These are phyloP conservation scores for Daldinia concentrica DNA, from an alignment of 495 filamentous ascomycete genomes.

Conservation along the genomic window DNA sequence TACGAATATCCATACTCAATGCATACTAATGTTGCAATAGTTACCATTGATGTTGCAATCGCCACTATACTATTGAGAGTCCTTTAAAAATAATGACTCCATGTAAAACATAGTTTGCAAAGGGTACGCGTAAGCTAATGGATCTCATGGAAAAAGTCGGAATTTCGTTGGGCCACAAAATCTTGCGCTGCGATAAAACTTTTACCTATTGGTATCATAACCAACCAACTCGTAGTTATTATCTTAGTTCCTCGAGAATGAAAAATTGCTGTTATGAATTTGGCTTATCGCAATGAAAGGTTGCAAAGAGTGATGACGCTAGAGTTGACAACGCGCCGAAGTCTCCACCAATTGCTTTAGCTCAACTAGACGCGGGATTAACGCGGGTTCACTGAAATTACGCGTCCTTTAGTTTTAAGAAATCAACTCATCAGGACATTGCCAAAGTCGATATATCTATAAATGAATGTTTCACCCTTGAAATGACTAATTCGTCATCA, in stretches of 20 bases:
- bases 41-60: neutral
- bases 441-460: neutral
- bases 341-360: neutral
- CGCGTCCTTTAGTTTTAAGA: neutral
- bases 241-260: neutral
- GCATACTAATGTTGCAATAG: neutral
- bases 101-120: neutral
- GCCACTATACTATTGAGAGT: neutral
- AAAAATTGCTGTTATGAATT: neutral
- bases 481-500: neutral
- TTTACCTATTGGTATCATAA: neutral
- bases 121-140: constrained; percentile 1
- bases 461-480: neutral
- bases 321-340: neutral
- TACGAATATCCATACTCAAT: neutral
- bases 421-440: neutral
- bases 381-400: neutral
- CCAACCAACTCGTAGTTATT: neutral
- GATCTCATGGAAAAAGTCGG: neutral
- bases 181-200: neutral
- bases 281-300: neutral
- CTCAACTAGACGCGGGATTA: neutral
- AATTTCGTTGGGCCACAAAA: neutral
- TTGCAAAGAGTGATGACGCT: neutral
- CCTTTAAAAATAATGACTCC: neutral